Conservation (phyloP, 2,329 filamentous ascomycete species). For the Cryoendolithus antarcticus region DNA sequence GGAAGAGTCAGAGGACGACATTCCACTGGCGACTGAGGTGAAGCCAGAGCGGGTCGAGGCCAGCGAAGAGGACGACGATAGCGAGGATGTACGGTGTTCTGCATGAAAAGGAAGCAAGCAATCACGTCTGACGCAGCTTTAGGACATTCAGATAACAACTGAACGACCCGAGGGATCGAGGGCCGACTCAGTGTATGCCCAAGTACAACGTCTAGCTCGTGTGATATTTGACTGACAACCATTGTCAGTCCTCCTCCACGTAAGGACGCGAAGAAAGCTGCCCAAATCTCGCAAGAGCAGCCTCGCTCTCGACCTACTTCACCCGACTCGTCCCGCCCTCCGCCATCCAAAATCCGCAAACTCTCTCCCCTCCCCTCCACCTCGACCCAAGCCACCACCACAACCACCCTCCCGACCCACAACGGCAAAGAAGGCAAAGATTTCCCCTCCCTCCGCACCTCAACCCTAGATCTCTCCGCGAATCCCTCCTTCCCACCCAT, state of each 20-base stretch:
- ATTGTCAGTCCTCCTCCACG: too few species aligned
- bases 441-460: conserved; percentile 58
- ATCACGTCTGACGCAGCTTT: too few species aligned
- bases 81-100: conserved; percentile 26
- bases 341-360: conserved; percentile 3
- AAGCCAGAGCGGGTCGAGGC: conserved; percentile 35
- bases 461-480: conserved; percentile 71
- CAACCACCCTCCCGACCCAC: conserved; percentile 25
- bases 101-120: too few species aligned
- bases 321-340: too few species aligned
- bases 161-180: conserved; percentile 31
- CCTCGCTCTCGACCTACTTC: too few species aligned
- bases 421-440: conserved; percentile 42
- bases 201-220: too few species aligned
- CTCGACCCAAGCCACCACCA: not conserved
- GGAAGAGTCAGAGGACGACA: too few species aligned
- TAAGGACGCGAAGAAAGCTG: too few species aligned
- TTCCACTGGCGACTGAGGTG: conserved; percentile 17
- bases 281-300: too few species aligned
- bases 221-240: too few species aligned
- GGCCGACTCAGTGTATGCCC: conserved; percentile 9
- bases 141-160: conserved; percentile 43
- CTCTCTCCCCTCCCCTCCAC: too few species aligned
- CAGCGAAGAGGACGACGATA: conserved; percentile 32
- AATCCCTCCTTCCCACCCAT: conserved; percentile 44